Percentiles rank a stretch among this genome's conserved stretches.
Conservation (phyloP, 306 rosid genomes). For the Quercus variabilis region DNA sequence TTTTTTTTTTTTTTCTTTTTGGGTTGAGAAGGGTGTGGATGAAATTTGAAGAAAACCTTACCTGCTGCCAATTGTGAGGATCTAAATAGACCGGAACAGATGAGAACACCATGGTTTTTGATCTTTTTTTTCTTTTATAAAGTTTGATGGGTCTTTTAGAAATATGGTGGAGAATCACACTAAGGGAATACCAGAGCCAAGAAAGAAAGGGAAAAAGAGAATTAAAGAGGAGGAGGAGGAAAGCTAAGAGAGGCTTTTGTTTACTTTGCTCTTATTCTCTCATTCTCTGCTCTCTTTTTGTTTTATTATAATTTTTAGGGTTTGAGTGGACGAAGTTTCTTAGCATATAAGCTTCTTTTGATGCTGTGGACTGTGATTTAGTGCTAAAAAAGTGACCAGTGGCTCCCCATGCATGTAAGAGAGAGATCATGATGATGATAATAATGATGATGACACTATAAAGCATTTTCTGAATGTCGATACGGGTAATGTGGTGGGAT, state of each 20-base stretch:
- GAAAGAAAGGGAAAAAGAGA: constrained; percentile 53
- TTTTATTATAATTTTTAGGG: constrained; percentile 81
- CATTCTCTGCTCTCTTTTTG: constrained; percentile 86
- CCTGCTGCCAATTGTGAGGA: constrained; percentile 99
- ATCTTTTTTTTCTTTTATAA: constrained; percentile 66
- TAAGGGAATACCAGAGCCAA: constrained; percentile 89
- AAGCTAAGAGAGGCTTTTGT: constrained; percentile 61
- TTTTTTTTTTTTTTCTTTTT: constrained; percentile 23
- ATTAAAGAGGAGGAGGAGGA: constrained; percentile 38
- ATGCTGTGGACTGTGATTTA: constrained; percentile 39
- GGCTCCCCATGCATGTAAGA: constrained; percentile 57
- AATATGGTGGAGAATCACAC: constrained; percentile 96
- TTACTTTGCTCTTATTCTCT: constrained; percentile 81
- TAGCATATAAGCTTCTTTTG: constrained; percentile 70
- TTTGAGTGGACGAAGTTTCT: constrained; percentile 83
- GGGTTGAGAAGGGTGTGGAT: constrained; percentile 41
- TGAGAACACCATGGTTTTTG: constrained; percentile 87
- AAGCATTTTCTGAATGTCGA: constrained; percentile 9
- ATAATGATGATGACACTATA: not conserved
- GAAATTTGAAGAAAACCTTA: constrained; percentile 49
- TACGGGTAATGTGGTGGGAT: constrained; percentile 31
- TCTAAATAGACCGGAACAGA: constrained; percentile 97
- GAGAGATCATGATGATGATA: not conserved
- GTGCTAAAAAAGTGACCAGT: constrained; percentile 32
- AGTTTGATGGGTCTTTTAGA: constrained; percentile 88